Conservation (phyloP, 306 rosid genomes). For the Lithocarpus polystachyus region DNA sequence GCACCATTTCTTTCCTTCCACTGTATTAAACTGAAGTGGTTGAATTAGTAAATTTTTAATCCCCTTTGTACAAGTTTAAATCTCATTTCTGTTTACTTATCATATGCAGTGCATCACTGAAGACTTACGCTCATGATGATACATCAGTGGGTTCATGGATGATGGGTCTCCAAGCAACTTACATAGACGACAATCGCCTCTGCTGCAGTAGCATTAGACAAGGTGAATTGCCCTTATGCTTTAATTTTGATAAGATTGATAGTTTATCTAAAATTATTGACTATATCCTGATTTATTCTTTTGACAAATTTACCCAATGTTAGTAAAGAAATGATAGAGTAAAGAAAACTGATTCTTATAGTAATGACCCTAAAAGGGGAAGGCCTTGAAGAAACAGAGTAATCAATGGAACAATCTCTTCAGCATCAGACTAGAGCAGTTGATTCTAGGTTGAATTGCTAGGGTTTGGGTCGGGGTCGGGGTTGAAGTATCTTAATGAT, state of each 20-base stretch:
- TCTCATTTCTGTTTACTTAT: conserved; percentile 16
- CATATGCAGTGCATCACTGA: conserved; percentile 76
- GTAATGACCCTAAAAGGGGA: neutral
- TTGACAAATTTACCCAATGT: neutral
- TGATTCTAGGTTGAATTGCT: too few species aligned
- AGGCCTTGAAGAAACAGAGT: neutral
- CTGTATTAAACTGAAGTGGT: neutral
- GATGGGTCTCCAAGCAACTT: conserved; percentile 91
- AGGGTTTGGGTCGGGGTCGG: neutral
- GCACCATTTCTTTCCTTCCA: neutral
- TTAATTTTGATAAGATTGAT: neutral
- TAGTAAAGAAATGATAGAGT: neutral
- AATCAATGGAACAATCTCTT: neutral
- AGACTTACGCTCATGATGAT: conserved; percentile 88
- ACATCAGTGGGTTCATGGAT: conserved; percentile 94
- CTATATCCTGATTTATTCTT: neutral
- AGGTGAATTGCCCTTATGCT: conserved; percentile 49
- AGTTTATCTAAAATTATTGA: neutral
- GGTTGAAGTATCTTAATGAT: neutral
- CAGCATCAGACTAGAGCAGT: neutral
- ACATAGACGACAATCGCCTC: conserved; percentile 89
- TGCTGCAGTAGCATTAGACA: conserved; percentile 83
- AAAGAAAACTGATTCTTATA: neutral
- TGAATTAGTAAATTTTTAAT: neutral
- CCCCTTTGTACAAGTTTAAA: neutral